A percentile compares a stretch with the other conserved stretches of the same genome.
These are phyloP conservation scores for Elsinoe australis DNA, from an alignment of 2,329 filamentous ascomycete species.

Conservation along the genomic window DNA sequence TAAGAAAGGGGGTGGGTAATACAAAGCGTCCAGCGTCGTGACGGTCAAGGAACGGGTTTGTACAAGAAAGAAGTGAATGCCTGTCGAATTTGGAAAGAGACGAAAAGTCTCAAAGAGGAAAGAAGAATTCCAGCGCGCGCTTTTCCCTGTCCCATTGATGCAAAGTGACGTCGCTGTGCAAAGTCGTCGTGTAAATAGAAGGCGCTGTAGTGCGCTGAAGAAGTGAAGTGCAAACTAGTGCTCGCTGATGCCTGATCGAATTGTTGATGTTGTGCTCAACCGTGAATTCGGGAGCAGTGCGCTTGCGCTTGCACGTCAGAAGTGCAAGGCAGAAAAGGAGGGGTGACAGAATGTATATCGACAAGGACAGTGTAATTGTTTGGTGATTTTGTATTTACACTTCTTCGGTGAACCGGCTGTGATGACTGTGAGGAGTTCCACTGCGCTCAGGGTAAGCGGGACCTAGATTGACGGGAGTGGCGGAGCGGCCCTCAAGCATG, in stretches of 20 bases:
- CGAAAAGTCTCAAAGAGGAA: neutral
- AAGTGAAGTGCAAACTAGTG: neutral
- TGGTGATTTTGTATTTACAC: slow-evolving; percentile 19
- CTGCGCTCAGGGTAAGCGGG: slow-evolving; percentile 16
- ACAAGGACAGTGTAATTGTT: neutral
- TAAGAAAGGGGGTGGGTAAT: neutral
- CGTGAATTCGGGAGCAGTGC: slow-evolving; percentile 1
- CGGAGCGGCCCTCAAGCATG: slow-evolving; percentile 19
- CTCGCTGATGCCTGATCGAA: neutral
- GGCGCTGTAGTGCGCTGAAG: neutral
- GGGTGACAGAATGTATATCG: slow-evolving; percentile 2
- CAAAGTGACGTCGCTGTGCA: neutral
- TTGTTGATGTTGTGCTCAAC: neutral
- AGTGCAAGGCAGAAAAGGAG: neutral
- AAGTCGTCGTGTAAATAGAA: neutral
- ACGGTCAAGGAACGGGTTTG: neutral
- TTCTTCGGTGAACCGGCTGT: slow-evolving; percentile 27
- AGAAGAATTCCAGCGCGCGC: neutral
- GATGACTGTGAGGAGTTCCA: slow-evolving; percentile 18
- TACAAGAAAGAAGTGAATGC: neutral
- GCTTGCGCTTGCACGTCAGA: no score
- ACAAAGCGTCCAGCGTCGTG: neutral
- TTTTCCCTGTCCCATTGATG: no score
- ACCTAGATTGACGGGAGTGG: slow-evolving; percentile 18
- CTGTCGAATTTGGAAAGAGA: no score